Base-by-base conservation (phyloP, 228 moss, liverwort and hornwort species). In the Sphagnum fallax region DNA sequence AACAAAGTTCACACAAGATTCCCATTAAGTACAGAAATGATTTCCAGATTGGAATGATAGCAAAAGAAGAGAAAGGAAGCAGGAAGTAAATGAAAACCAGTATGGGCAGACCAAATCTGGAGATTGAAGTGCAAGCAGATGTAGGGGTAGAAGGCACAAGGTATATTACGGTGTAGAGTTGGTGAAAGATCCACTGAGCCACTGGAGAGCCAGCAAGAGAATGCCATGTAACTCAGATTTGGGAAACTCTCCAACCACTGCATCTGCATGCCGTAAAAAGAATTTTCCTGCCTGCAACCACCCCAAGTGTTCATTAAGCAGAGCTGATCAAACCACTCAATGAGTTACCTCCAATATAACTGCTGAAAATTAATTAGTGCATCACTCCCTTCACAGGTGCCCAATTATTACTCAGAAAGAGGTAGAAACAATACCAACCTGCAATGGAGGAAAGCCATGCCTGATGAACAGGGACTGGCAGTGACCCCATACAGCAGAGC, bases 221-320 rank as follows among this genome's bases (percentile, higher is more conserved):
- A 98, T 90, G 75, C 86, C 83, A 71, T 98, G 98, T 60, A 93
- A 74, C 71, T 98, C 98, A 70, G 92, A 83, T 10, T 82, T 83
- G 64, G 92, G 88, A 55, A 92, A 72, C 72, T 89, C 88, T 50
- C 82, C 74, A 75, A 90, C 98, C 76, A 91, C 78, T 67, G 82
- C 83, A 79, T 93, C 88, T 64, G 93, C 98, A 82, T 98, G 94
- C 76, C 89, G 93, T 72, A 98, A 84, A 67, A 90, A 98, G 61
- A 98, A 98, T 69, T 88, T 82, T 62, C 98, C 98, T 66, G 98
- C 93, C 90, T 90, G 71, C 60, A 62, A 63, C 55, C 55, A 55
- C 55, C 55, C 12, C 55, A 55, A 55, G 55, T 55, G 55, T 12
- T 55, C 55, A 55, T 55, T 55, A 8, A 8, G 55, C 55, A 8